Evolutionary conservation across 78 protist genomes (phyloP).

Genomic region (Monocercomonoides exilis): DNA sequence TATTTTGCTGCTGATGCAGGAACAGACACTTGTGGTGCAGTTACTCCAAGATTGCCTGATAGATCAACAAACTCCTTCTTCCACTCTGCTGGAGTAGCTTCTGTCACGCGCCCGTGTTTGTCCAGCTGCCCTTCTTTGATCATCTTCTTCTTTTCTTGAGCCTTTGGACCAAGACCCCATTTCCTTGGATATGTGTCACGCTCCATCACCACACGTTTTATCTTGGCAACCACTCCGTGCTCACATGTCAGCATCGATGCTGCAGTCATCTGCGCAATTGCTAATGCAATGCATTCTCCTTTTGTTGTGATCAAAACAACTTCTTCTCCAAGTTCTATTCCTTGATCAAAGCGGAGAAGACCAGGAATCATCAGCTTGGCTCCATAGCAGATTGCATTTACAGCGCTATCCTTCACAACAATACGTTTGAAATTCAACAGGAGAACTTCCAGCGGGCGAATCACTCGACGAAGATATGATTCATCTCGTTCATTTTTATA

Average conservation of each 20-base stretch:
- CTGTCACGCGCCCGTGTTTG: slow-evolving; percentile 91
- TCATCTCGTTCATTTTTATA: slow-evolving; percentile 75
- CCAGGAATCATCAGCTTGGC: slow-evolving; percentile 97
- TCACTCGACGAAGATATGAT: slow-evolving; percentile 84
- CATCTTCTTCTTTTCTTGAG: slow-evolving; percentile 76
- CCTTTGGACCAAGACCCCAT: slow-evolving; percentile 96
- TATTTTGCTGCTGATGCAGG: not conserved
- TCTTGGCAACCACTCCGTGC: slow-evolving; percentile 97
- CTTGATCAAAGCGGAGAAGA: slow-evolving; percentile 80
- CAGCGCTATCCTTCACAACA: slow-evolving; percentile 94
- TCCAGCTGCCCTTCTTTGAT: slow-evolving; percentile 89
- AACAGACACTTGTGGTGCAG: not conserved
- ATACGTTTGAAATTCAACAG: slow-evolving; percentile 82
- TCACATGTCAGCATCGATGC: slow-evolving; percentile 81
- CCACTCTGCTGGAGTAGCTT: slow-evolving; percentile 90
- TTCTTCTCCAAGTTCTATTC: slow-evolving; percentile 86
- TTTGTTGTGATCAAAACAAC: slow-evolving; percentile 95
- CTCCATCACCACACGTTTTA: slow-evolving; percentile 99
- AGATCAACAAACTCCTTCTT: not conserved
- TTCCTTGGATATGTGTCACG: slow-evolving; percentile 94
- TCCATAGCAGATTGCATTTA: slow-evolving; percentile 99
- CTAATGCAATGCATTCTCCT: slow-evolving; percentile 98
- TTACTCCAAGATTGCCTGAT: not conserved
- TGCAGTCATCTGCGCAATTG: slow-evolving; percentile 95
- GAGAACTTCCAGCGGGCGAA: slow-evolving; percentile 91